Evolutionary conservation across 1,284 basidiomycete species (phyloP).

Genomic region (Psilocybe mexicana): DNA sequence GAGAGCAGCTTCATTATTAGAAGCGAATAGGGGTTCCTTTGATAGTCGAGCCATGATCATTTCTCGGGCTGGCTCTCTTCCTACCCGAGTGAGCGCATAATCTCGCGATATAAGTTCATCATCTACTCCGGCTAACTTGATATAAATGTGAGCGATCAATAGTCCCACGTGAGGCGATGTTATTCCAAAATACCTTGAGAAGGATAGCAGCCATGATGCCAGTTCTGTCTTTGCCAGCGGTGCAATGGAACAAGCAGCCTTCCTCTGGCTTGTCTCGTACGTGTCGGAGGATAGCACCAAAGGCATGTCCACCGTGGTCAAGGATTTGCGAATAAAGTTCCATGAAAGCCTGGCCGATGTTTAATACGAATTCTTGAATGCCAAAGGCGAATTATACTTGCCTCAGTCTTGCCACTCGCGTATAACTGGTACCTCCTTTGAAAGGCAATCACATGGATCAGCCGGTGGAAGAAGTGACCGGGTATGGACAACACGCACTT

Average conservation of each 20-base stretch:
- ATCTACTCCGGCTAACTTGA: conserved; percentile 67
- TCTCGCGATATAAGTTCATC: conserved; percentile 67
- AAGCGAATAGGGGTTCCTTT: conserved; percentile 69
- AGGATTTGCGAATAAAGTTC: conserved; percentile 78
- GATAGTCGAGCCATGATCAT: conserved; percentile 65
- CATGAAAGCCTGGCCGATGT: conserved; percentile 65
- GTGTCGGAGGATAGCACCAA: conserved; percentile 65
- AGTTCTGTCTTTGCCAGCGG: conserved; percentile 80
- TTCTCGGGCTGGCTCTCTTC: conserved; percentile 72
- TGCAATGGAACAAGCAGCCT: conserved; percentile 73
- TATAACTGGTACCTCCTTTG: conserved; percentile 72
- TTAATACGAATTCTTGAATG: conserved; percentile 1
- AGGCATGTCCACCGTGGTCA: conserved; percentile 66
- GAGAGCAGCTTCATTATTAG: conserved; percentile 68
- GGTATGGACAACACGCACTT: conserved; percentile 41
- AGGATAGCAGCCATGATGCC: conserved; percentile 75
- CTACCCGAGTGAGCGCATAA: conserved; percentile 73
- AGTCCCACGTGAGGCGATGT: neutral
- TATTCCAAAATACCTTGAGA: conserved; percentile 45
- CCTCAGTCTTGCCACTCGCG: conserved; percentile 77
- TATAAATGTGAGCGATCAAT: neutral
- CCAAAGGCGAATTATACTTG: conserved; percentile 24
- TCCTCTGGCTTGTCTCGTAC: conserved; percentile 66
- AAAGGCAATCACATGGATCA: conserved; percentile 22
- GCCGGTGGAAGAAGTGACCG: conserved; percentile 12